Base-by-base conservation (phyloP, 805 yeast genomes). In the Saturnispora hagleri region DNA sequence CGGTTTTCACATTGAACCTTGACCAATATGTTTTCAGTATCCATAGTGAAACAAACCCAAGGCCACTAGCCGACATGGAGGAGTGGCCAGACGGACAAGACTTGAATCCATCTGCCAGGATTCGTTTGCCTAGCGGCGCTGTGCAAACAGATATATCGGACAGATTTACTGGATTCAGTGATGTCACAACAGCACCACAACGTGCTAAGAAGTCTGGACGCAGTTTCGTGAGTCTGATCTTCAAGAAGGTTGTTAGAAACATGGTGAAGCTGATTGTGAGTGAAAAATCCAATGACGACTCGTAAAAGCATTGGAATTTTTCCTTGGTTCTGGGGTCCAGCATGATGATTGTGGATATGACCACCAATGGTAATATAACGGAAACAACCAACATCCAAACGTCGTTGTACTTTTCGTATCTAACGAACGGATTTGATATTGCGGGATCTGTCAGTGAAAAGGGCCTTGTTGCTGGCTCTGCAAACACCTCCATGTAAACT, bases 201-300 rank as follows among this genome's bases (percentile, higher is more conserved):
- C 98, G 74, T 7, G 85, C 85, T 53, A 91, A 68, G 63, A 89
- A 87, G 68, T 90, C 97, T 0, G 97, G 98, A 58, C 97, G 75
- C 50, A 83, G 84, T 63, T 95, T 80, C 1, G 96, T 96, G 47
- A 90, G 79, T 74, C 84, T 77, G 60, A 82, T 77, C 70, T 91
- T 90, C 55, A 88, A 67, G 33, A 81, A 72, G 59, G 89, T 86
- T 3, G 96, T 87, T 51, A 83, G 58, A 15, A 83, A 69, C 42
- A 80, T 75, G 54, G 72, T 64, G n/a, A 75, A 54, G 41, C 74
- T 67, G 3, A 79, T 66, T 4, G 72, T 56, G 4, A 71, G 59
- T n/a, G 70, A 58, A 28, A 77, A 69, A 10, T 72, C 55, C 38
- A 73, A 57, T 2, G 68, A 63, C 10, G 77, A 67, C 4, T 73